Evolutionary conservation across 163 green algal genomes (phyloP), one percentile per base, ranked within the genome.

Genomic region (Coccomyxa subellipsoidea): DNA sequence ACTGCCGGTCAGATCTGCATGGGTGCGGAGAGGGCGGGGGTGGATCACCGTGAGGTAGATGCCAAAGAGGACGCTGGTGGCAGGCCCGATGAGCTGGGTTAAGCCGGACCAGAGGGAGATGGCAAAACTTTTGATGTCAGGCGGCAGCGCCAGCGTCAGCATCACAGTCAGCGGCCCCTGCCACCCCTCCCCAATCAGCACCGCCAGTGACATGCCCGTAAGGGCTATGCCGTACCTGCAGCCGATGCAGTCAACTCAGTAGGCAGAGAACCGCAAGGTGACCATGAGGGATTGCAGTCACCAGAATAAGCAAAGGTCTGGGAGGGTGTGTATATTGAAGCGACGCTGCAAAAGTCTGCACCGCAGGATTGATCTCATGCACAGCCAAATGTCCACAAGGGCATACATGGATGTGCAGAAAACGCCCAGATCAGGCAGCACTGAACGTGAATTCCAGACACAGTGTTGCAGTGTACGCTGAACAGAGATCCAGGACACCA

Each of bases 41-140:
- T 59, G 47, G 47, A 12, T 59, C 66, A 73, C 66, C 66, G n/a
- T 73, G 66, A 73, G 66, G 66, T 73, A 73, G 66, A 73, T 73
- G 66, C 66, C 66, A 73, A 73, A 73, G 2, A 73, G 66, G 7
- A 73, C 66, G 66, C n/a, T 73, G 66, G 18, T 23, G 15, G 66
- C 66, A 36, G 66, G 66, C 18, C 27, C n/a, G 8, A 73, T 73
- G 66, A 73, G 27, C 29, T 73, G 27, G 18, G 66, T 23, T 18
- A 73, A 1, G 7, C 21, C 66, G 4, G 10, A 73, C 18, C 21
- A 73, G 2, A 73, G 66, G n/a, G 66, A 73, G 29, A 73, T 34
- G 1, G 29, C 66, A 73, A 73, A 73, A 7, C 29, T 34, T n/a
- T 36, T 73, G 66, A 73, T 73, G 21, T 73, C 66, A 32, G 66